Conservation (phyloP, 768 basidiomycete genomes). For the Cystobasidiopsis lactophilus region DNA sequence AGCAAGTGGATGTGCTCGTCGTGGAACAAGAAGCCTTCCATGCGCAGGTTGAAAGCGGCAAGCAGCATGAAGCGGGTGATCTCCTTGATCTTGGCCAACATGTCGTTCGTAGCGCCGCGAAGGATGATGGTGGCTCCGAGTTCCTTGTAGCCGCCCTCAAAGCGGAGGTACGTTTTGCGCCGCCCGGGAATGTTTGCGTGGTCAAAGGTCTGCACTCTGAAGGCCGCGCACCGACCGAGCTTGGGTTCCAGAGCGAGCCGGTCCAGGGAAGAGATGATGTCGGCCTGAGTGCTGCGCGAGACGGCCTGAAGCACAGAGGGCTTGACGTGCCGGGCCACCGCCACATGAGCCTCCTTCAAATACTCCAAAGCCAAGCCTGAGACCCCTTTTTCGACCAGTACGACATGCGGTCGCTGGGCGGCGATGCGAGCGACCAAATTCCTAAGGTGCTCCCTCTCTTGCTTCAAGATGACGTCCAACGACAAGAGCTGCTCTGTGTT, state of each 20-base stretch:
- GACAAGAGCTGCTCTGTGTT: constrained; percentile 71
- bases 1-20: constrained; percentile 21
- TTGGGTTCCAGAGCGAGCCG: constrained; percentile 25
- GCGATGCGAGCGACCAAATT: constrained; percentile 72
- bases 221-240: constrained; percentile 56
- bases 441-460: constrained; percentile 78
- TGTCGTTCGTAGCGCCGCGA: constrained; percentile 63
- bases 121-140: constrained; percentile 87
- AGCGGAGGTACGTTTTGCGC: constrained; percentile 91
- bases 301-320: constrained; percentile 65
- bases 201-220: constrained; percentile 79
- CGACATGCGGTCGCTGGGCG: constrained; percentile 73
- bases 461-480: constrained; percentile 69
- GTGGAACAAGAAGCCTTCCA: constrained; percentile 39
- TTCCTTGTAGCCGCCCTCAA: constrained; percentile 80
- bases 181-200: constrained; percentile 81
- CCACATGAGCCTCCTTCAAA: constrained; percentile 60
- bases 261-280: constrained; percentile 87
- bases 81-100: constrained; percentile 64
- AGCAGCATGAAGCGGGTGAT: constrained; percentile 79
- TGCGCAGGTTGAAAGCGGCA: constrained; percentile 74
- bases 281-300: constrained; percentile 82
- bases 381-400: constrained; percentile 76
- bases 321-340: constrained; percentile 76
- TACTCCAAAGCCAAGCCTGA: constrained; percentile 74